Evolutionary conservation across 2,329 filamentous ascomycete genomes (phyloP).

Genomic region (Penicillium sclerotiorum): DNA sequence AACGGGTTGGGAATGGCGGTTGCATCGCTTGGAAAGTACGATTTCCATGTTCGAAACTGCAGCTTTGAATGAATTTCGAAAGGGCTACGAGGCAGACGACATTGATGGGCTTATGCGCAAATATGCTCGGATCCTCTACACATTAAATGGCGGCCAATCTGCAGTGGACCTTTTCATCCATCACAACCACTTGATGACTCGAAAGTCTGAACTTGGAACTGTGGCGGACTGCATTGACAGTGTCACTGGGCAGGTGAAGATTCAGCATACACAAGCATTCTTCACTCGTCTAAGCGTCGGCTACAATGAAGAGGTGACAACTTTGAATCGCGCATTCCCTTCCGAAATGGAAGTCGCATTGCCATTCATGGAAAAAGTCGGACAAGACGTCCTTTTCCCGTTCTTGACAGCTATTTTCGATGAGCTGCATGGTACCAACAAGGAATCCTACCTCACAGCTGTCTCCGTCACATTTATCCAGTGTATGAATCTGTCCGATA

Average conservation of each 20-base stretch:
- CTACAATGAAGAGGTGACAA: constrained; percentile 76
- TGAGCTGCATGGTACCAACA: constrained; percentile 75
- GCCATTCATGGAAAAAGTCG: constrained; percentile 77
- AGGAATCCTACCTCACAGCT: constrained; percentile 78
- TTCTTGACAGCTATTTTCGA: constrained; percentile 86
- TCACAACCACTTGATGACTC: constrained; percentile 80
- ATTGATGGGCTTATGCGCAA: constrained; percentile 84
- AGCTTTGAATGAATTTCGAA: constrained; percentile 87
- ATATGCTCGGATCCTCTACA: constrained; percentile 83
- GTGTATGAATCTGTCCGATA: constrained; percentile 73
- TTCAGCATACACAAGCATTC: constrained; percentile 80
- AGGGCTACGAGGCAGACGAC: constrained; percentile 86
- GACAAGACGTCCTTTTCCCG: constrained; percentile 79
- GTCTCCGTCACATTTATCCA: constrained; percentile 89
- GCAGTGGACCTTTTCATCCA: constrained; percentile 85
- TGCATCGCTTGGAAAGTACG: constrained; percentile 73
- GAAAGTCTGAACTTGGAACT: constrained; percentile 70
- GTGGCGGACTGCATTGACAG: constrained; percentile 80
- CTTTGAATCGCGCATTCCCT: constrained; percentile 83
- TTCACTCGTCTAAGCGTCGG: constrained; percentile 74
- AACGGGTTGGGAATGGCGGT: constrained; percentile 70
- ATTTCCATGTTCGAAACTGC: constrained; percentile 85
- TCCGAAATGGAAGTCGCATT: constrained; percentile 70
- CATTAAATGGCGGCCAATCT: constrained; percentile 76
- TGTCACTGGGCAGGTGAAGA: constrained; percentile 66